These are phyloP conservation scores for Coniochaeta ligniaria DNA, from an alignment of 2,329 filamentous ascomycete genomes.

Conservation along the genomic window DNA sequence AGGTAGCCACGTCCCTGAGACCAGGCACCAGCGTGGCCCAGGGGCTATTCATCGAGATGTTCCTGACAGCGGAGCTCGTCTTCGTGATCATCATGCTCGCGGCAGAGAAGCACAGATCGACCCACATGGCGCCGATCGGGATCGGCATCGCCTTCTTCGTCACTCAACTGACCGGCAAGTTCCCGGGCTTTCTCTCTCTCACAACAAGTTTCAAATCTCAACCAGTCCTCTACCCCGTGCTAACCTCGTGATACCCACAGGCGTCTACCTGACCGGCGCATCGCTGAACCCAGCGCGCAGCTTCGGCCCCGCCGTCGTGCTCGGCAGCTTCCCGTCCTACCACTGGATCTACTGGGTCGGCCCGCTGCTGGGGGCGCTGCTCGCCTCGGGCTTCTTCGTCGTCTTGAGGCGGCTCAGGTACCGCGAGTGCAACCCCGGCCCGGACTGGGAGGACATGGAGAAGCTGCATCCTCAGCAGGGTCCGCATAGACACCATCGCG, in stretches of 20 bases:
- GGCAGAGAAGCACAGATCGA: conserved; percentile 59
- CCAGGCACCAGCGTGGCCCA: conserved; percentile 37
- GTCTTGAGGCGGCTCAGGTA: conserved; percentile 13
- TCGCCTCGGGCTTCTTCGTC: conserved; percentile 25
- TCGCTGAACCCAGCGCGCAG: conserved; percentile 35
- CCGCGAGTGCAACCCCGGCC: conserved; percentile 15
- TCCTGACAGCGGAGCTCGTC: conserved; percentile 51
- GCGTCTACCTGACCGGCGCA: conserved; percentile 32
- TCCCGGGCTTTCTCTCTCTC: conserved; percentile 3
- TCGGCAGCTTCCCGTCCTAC: conserved; percentile 24
- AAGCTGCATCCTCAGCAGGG: neutral
- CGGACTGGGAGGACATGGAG: conserved; percentile 8
- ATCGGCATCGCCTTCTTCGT: conserved; percentile 62
- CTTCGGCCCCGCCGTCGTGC: conserved; percentile 33
- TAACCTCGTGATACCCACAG: too few species aligned
- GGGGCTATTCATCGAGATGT: conserved; percentile 55
- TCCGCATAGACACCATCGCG: neutral
- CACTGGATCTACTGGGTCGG: conserved; percentile 41
- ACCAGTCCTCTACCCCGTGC: too few species aligned
- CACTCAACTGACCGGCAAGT: conserved; percentile 25
- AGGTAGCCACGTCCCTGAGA: conserved; percentile 39
- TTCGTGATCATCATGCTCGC: conserved; percentile 59
- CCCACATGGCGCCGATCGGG: conserved; percentile 58
- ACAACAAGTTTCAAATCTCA: conserved; percentile 17
- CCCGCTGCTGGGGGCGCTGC: conserved; percentile 30